Evolutionary conservation across 2,329 filamentous ascomycete species (phyloP).

Genomic region (Diaporthe ilicicola): DNA sequence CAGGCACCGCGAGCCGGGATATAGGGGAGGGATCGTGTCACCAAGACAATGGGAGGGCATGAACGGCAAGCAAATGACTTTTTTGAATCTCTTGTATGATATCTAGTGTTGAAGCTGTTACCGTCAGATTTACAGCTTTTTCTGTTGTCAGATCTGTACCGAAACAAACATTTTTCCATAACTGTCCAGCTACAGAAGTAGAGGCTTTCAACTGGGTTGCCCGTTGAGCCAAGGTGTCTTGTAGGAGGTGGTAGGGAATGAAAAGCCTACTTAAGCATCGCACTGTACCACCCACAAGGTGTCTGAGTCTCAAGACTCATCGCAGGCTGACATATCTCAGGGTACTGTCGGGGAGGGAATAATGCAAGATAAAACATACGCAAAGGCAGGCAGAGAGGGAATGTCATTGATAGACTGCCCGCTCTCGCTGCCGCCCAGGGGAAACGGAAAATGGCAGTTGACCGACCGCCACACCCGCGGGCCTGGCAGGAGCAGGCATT

Average conservation of each 20-base stretch:
- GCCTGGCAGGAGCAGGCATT: constrained; percentile 10
- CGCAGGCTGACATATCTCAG: no score
- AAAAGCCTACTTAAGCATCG: background rate
- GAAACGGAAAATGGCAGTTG: background rate
- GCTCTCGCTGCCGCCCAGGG: background rate
- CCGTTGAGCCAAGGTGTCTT: no score
- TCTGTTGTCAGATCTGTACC: no score
- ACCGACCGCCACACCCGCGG: background rate
- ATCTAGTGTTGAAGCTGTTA: background rate
- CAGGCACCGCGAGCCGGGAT: no score
- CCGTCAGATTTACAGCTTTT: no score
- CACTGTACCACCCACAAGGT: background rate
- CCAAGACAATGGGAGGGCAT: background rate
- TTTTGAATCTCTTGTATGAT: background rate
- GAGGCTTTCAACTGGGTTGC: no score
- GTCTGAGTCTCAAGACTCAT: no score
- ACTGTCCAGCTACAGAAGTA: no score
- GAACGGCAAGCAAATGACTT: background rate
- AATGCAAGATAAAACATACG: background rate
- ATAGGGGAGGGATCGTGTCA: background rate
- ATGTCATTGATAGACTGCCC: background rate
- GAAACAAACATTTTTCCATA: no score
- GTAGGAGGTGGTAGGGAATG: no score
- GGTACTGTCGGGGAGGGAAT: background rate
- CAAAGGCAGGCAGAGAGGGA: background rate